phyloP scores from a whole-genome alignment of 2,329 filamentous ascomycete genomes.

The Davidsoniella neocaledoniae region DNA sequence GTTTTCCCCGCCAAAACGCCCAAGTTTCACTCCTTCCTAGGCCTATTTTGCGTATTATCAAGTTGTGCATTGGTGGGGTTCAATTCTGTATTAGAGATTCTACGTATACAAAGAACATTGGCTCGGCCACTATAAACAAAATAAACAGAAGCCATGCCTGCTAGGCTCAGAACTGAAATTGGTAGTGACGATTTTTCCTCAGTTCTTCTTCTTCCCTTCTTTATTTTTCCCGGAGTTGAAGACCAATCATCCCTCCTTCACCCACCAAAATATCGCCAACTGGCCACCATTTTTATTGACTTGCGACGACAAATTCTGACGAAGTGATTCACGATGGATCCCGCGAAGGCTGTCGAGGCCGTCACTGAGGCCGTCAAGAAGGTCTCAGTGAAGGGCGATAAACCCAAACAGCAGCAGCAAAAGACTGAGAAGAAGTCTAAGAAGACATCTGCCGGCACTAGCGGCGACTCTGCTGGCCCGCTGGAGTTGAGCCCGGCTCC shows the following conservation, averaged over 20 bases:
- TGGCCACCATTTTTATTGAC: background rate
- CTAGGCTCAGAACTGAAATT: background rate
- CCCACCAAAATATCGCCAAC: background rate
- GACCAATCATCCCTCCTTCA: background rate
- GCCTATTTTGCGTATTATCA: background rate
- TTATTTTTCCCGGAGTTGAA: background rate
- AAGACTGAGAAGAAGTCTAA: constrained; percentile 25
- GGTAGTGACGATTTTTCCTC: background rate
- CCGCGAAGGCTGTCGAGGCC: constrained; percentile 30
- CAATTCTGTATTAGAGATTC: background rate
- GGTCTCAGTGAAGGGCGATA: constrained; percentile 32
- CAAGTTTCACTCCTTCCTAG: background rate
- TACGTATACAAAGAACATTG: background rate
- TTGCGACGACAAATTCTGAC: background rate
- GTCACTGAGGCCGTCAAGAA: constrained; percentile 44
- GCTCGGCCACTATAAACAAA: background rate
- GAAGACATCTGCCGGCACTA: constrained; percentile 21
- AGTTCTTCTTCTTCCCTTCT: background rate
- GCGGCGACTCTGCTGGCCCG: constrained; percentile 22
- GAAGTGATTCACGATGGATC: constrained; percentile 24
- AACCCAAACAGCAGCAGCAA: constrained; percentile 12
- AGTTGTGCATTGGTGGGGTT: background rate
- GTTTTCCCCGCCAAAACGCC: background rate
- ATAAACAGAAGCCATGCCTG: background rate
- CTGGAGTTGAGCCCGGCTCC: constrained; percentile 41